Evolutionary conservation across 2,329 filamentous ascomycete species (phyloP).

Genomic region (Lojkania enalia): DNA sequence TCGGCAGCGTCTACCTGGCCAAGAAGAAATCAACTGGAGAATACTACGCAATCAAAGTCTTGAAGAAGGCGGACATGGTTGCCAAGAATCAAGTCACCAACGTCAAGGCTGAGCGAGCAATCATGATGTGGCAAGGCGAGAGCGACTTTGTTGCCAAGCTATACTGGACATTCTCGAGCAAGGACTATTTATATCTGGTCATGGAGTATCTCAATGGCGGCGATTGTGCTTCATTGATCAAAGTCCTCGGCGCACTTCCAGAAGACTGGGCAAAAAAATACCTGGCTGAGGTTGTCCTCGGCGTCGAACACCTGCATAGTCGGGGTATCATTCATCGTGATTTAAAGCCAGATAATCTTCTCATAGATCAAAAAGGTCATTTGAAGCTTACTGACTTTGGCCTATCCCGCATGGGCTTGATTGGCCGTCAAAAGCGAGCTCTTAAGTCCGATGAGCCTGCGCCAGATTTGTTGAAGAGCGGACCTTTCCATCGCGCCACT

Average conservation of each 20-base stretch:
- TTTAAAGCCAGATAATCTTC: constrained; percentile 92
- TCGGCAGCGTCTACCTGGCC: constrained; percentile 94
- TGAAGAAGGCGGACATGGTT: constrained; percentile 99
- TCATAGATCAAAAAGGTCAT: constrained; percentile 96
- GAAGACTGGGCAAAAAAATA: constrained; percentile 99
- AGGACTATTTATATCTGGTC: constrained; percentile 96
- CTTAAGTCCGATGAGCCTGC: constrained; percentile 78
- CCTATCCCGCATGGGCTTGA: constrained; percentile 92
- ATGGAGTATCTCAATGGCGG: constrained; percentile 99
- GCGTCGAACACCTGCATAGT: constrained; percentile 92
- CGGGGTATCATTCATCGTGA: constrained; percentile 96
- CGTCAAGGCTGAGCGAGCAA: constrained; percentile 96
- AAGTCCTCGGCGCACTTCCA: constrained; percentile 84
- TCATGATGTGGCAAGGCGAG: constrained; percentile 99
- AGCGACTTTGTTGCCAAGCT: constrained; percentile 99
- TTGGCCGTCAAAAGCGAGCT: constrained; percentile 93
- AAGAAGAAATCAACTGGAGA: constrained; percentile 99
- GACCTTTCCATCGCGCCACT: constrained; percentile 81
- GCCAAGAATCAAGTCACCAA: constrained; percentile 99
- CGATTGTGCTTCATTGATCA: constrained; percentile 95
- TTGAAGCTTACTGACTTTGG: constrained; percentile 97
- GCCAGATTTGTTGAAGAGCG: constrained; percentile 89
- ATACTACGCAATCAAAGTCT: constrained; percentile 97
- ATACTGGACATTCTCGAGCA: constrained; percentile 99
- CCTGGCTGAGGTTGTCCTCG: constrained; percentile 92